These are phyloP conservation scores for Cercospora sp. DNA, from an alignment of 2,329 filamentous ascomycete genomes.

Conservation along the genomic window DNA sequence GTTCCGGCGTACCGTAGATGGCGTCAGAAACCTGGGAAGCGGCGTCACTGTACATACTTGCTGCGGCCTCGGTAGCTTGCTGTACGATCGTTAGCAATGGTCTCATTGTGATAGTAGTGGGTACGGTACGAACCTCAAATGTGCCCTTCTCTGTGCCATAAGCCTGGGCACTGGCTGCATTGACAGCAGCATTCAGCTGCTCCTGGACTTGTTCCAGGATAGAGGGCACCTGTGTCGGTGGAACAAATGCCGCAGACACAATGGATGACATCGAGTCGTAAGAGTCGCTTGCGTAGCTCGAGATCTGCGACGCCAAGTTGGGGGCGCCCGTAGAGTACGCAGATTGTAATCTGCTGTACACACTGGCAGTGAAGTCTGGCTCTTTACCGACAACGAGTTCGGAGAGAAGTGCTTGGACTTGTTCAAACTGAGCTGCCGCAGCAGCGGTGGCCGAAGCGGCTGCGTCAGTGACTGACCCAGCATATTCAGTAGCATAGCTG, in stretches of 20 bases:
- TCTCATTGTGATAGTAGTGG: too few relatives aligned
- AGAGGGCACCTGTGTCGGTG: conserved; percentile 58
- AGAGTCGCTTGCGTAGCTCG: conserved; percentile 52
- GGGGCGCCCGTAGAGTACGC: conserved; percentile 69
- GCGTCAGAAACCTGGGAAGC: conserved; percentile 43
- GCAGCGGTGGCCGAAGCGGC: conserved; percentile 62
- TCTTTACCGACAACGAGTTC: conserved; percentile 77
- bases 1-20: conserved; percentile 56
- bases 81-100: conserved; percentile 33
- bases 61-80: conserved; percentile 55
- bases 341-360: conserved; percentile 68
- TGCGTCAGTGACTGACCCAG: conserved; percentile 63
- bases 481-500: conserved; percentile 58
- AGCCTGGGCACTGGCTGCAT: conserved; percentile 58
- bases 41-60: conserved; percentile 51
- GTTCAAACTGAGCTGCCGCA: conserved; percentile 65
- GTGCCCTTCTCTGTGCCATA: conserved; percentile 59
- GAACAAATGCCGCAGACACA: conserved; percentile 54
- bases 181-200: conserved; percentile 59
- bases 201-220: conserved; percentile 59
- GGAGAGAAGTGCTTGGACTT: conserved; percentile 70
- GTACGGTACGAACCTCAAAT: conserved; percentile 42
- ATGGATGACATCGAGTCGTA: conserved; percentile 51
- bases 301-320: conserved; percentile 54
- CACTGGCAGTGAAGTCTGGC: conserved; percentile 77